These are phyloP conservation scores for Trichosporon coremiiforme DNA, from an alignment of 1,284 basidiomycete genomes.

Conservation along the genomic window DNA sequence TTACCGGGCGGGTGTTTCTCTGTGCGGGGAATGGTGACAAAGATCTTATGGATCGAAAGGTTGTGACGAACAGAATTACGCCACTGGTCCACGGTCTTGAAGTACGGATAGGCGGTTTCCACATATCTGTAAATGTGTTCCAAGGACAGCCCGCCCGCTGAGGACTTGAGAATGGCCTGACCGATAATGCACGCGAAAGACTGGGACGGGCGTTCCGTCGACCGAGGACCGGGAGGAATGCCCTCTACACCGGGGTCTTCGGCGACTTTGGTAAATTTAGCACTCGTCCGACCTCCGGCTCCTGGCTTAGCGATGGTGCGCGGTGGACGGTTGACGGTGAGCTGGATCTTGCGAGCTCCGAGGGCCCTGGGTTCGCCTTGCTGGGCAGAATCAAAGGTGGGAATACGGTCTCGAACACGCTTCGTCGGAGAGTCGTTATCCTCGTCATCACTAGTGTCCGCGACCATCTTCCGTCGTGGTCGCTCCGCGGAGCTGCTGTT, in stretches of 20 bases:
- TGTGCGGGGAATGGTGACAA: slow-evolving; percentile 62
- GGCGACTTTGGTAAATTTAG: slow-evolving; percentile 50
- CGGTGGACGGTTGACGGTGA: slow-evolving; percentile 29
- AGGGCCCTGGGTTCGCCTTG: neutral
- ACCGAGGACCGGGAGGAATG: slow-evolving; percentile 80
- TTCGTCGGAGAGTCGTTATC: slow-evolving; percentile 49
- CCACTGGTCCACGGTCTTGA: slow-evolving; percentile 92
- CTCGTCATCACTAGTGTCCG: slow-evolving; percentile 46
- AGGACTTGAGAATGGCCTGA: slow-evolving; percentile 84
- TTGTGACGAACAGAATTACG: slow-evolving; percentile 86
- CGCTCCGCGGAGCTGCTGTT: slow-evolving; percentile 30
- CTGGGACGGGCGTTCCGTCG: slow-evolving; percentile 71
- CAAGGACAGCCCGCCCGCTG: slow-evolving; percentile 79
- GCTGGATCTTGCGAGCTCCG: slow-evolving; percentile 20
- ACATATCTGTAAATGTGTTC: slow-evolving; percentile 97
- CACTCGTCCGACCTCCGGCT: slow-evolving; percentile 39
- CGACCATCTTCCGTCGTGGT: slow-evolving; percentile 16
- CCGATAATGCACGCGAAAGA: slow-evolving; percentile 96
- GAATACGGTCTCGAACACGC: slow-evolving; percentile 28
- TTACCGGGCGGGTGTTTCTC: slow-evolving; percentile 54
- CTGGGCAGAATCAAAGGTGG: slow-evolving; percentile 21
- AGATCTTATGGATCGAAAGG: slow-evolving; percentile 80
- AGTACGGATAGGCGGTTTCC: slow-evolving; percentile 88
- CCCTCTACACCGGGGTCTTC: slow-evolving; percentile 55
- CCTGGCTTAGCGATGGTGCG: slow-evolving; percentile 23